Conservation (phyloP, 129 eudicot species). For the Erigeron canadensis region DNA sequence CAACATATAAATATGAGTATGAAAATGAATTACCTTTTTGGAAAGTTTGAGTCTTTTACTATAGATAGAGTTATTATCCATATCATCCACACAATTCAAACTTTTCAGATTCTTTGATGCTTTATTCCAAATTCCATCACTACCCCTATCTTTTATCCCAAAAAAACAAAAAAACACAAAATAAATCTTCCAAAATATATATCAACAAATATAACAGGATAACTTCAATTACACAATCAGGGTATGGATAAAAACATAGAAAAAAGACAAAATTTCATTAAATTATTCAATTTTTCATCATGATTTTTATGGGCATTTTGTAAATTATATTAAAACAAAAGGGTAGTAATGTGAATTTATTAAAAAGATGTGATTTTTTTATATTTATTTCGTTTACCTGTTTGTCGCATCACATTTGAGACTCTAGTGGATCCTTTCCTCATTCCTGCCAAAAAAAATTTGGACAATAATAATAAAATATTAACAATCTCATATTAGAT, state of each 20-base stretch:
- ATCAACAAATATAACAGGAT: constrained; percentile 10
- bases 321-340: constrained; percentile 20
- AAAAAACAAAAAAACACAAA: constrained; percentile 9
- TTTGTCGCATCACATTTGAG: constrained; percentile 32
- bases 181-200: neutral
- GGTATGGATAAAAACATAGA: constrained; percentile 16
- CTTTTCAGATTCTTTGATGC: constrained; percentile 40
- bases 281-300: neutral
- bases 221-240: neutral
- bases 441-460: constrained; percentile 29
- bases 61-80: constrained; percentile 33
- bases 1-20: neutral
- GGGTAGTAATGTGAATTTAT: constrained; percentile 14
- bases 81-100: constrained; percentile 38
- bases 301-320: constrained; percentile 4
- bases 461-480: neutral
- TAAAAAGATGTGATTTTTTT: constrained; percentile 1
- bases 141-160: constrained; percentile 33
- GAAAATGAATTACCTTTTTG: constrained; percentile 40
- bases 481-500: neutral
- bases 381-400: constrained; percentile 14
- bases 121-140: constrained; percentile 26
- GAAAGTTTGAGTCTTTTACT: constrained; percentile 49
- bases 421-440: constrained; percentile 36
- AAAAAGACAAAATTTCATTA: constrained; percentile 18